phyloP scores from a whole-genome alignment of 164 flowering plant genomes.

The Vitis amurensis region DNA sequence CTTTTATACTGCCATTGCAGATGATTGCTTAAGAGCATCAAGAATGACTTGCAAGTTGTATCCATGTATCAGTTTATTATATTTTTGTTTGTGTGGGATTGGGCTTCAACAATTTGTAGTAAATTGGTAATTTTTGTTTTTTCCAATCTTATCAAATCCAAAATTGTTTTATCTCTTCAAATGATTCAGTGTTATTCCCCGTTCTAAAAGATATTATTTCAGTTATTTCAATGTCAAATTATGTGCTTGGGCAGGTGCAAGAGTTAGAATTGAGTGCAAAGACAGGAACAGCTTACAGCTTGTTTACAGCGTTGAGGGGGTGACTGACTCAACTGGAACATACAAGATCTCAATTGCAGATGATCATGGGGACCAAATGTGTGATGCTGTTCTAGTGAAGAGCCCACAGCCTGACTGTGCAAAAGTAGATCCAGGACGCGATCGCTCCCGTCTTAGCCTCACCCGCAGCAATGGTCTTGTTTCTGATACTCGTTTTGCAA shows the following conservation, averaged over 20 bases:
- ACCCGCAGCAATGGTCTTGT: constrained; percentile 32
- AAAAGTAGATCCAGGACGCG: constrained; percentile 20
- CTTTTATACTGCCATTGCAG: too few relatives aligned
- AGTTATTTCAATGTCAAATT: neutral
- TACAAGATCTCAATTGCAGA: constrained; percentile 19
- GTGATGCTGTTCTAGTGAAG: constrained; percentile 25
- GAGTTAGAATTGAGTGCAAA: constrained; percentile 31
- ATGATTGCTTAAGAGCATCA: too few relatives aligned
- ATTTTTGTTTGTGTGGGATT: too few relatives aligned
- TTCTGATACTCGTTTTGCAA: constrained; percentile 23
- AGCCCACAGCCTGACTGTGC: constrained; percentile 23
- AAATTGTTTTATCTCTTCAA: too few relatives aligned
- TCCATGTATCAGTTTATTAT: too few relatives aligned
- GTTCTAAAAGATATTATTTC: neutral
- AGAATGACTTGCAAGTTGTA: too few relatives aligned
- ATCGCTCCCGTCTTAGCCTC: constrained; percentile 28
- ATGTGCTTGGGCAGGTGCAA: constrained; percentile 12
- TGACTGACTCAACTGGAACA: constrained; percentile 24
- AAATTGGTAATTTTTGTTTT: too few relatives aligned
- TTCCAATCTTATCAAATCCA: too few relatives aligned
- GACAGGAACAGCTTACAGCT: constrained; percentile 5
- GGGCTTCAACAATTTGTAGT: too few relatives aligned
- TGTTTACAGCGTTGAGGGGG: constrained; percentile 11
- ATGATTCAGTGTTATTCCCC: neutral
- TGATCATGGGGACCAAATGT: constrained; percentile 26